Base-by-base conservation (phyloP, 768 basidiomycete genomes). In the Phylloporus rhodoxanthus region DNA sequence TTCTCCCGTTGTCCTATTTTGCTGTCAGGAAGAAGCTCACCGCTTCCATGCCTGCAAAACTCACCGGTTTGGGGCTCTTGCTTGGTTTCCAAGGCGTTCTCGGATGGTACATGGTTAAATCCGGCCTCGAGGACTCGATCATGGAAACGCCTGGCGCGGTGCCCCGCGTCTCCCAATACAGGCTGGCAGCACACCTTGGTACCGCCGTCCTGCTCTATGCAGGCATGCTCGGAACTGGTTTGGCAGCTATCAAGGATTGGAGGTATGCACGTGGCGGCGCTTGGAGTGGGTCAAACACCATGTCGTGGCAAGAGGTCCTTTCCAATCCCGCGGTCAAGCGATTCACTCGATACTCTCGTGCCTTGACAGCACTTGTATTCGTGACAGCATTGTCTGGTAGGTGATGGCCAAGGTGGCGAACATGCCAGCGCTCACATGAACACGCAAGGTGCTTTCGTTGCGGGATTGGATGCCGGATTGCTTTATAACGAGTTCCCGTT, bases 91-190 rank as follows among this genome's bases (percentile, higher is more conserved):
- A 99, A 68, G 96, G 96, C 40, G 76, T 80, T 17, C 75, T 99
- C 17, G 96, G 96, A 23, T 99, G 96, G 96, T 97, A 98, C 74
- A 99, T 99, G 96, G 96, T 99, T 48, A 87, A 94, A 66, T 97
- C 93, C 11, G 96, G 96, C 2, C 75, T 99, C 10, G 87, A 93
- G 58, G 81, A 89, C 46, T 79, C 87, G 10, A 73, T 90, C 46
- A 76, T 97, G 71, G 77, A 84, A 6, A 84, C 78, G 8, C 87
- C 88, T 4, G 86, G 85, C 14, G 84, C 88, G 10, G 87, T 95
- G 7, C 94, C 96, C 2, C 85, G 96, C 7, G 96, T 99, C 8
- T 93, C 91, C 15, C 96, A 99, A 65, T 99, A 99, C 66, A 79
- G 96, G 10, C 81, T 99, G 21, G 96, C 94, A 2, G 88, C 93